These are phyloP conservation scores for Phytophthora constricta DNA, from an alignment of 352 stramenopile genomes.

Conservation along the genomic window DNA sequence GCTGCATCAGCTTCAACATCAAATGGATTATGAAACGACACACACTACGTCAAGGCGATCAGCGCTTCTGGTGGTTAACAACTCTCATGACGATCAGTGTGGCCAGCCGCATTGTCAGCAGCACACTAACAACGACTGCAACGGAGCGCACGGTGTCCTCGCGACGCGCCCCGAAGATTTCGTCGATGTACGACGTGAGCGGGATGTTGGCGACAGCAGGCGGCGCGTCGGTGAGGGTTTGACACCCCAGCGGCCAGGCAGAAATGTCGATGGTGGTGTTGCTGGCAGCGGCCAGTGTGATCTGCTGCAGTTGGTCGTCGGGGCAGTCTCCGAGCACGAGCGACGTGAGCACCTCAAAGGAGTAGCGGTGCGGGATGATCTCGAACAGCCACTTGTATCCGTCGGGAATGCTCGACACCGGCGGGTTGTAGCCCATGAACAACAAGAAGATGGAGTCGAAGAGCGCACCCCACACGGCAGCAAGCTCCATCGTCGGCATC, in stretches of 20 bases:
- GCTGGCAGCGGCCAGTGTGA: constrained; percentile 26
- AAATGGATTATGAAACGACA: constrained; percentile 8
- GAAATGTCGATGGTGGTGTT: constrained; percentile 40
- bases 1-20: constrained; percentile 23
- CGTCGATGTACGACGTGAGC: constrained; percentile 64
- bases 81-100: constrained; percentile 59
- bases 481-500: constrained; percentile 54
- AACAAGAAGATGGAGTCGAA: constrained; percentile 64
- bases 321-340: constrained; percentile 54
- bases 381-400: constrained; percentile 59
- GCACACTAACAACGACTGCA: constrained; percentile 50
- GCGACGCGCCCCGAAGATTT: constrained; percentile 62
- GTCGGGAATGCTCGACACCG: constrained; percentile 44
- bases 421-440: constrained; percentile 60
- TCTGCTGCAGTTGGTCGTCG: constrained; percentile 38
- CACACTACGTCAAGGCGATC: constrained; percentile 14
- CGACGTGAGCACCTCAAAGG: constrained; percentile 44
- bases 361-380: constrained; percentile 50
- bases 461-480: constrained; percentile 46
- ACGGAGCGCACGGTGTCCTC: constrained; percentile 55
- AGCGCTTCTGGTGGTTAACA: constrained; percentile 72
- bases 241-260: constrained; percentile 58
- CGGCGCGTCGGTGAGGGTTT: constrained; percentile 57
- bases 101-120: constrained; percentile 60
- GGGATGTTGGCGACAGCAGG: constrained; percentile 43